Conservation (phyloP, 2,329 filamentous ascomycete genomes). For the Penicillium sp. region DNA sequence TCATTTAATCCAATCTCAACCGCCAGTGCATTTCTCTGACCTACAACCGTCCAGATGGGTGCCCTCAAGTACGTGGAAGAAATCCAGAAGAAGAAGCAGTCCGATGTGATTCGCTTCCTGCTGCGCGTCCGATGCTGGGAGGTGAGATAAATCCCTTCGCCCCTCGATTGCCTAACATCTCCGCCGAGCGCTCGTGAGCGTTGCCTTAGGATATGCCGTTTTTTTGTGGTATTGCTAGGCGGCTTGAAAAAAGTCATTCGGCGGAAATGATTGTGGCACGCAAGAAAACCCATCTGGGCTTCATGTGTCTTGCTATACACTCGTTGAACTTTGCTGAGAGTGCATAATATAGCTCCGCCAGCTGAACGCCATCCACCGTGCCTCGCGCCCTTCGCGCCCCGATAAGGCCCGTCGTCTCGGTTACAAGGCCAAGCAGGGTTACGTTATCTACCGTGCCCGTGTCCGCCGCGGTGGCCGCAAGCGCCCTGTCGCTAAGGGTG, state of each 20-base stretch:
- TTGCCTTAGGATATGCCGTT: constrained; percentile 33
- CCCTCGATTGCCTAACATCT: constrained; percentile 37
- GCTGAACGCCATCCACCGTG: constrained; percentile 99
- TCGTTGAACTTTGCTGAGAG: constrained; percentile 99
- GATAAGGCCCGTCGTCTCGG: constrained; percentile 99
- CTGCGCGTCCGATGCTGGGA: constrained; percentile 99
- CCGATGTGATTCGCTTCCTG: constrained; percentile 99
- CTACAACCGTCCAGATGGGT: constrained; percentile 69
- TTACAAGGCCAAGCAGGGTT: constrained; percentile 99
- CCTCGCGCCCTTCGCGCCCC: constrained; percentile 94
- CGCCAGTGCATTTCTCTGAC: constrained; percentile 17
- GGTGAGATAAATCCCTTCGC: constrained; percentile 53
- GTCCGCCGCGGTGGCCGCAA: constrained; percentile 99
- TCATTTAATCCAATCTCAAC: background rate
- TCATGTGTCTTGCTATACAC: constrained; percentile 78
- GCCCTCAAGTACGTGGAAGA: constrained; percentile 99
- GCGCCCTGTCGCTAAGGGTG: constrained; percentile 93
- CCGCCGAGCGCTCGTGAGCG: constrained; percentile 38
- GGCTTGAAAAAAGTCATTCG: constrained; percentile 32
- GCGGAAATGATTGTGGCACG: constrained; percentile 50
- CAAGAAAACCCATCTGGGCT: constrained; percentile 24
- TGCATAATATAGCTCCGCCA: constrained; percentile 99
- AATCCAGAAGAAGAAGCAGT: constrained; percentile 99
- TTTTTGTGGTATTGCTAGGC: constrained; percentile 33
- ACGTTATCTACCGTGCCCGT: constrained; percentile 99